Evolutionary conservation across 1,284 basidiomycete species (phyloP), one percentile per base, ranked within the genome.

Genomic region (Apiotrichum laibachii): DNA sequence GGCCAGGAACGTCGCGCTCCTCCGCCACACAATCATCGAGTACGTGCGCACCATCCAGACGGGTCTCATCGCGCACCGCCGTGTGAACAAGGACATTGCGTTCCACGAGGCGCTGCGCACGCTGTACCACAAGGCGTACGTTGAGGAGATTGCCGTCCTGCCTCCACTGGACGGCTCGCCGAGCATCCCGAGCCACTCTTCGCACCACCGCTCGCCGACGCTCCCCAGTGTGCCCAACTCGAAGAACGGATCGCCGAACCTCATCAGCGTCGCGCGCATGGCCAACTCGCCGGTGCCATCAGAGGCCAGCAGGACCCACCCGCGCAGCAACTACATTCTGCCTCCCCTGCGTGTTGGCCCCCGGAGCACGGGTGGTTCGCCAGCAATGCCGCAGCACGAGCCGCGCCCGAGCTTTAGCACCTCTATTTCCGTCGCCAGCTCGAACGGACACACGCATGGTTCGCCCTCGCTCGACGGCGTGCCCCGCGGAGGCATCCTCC

Each of bases 71-170:
- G 81, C 97, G 12, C 92, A 97, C 72, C 55, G 53, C 18, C 86
- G 86, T 1, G 83, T 86, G 55, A 79, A 96, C 50, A 91, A 92
- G 78, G 96, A 94, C 84, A 81, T 88, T 51, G 85, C 87, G 3
- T 97, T 98, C 83, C 93, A 98, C 72, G 87, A 88, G 61, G 93
- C 91, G 0, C 81, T 98, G 50, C 87, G 90, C 75, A 86, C 85
- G 68, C 88, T 96, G 78, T 97, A 93, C 82, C 83, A 83, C 58
- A 91, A 90, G 77, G 92, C 92, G 69, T 97, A 93, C 78, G 79
- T 86, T 1, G 90, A 92, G 26, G 94, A 98, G 76, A 89, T 96
- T 44, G 57, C 60, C 13, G 40, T 57, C 1, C 60, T 74, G 6
- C 72, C 72, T 19, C 60, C 64, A 0, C 26, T 62, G 15, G 62